Evolutionary conservation across 176 grass and related monocot genomes (phyloP), one percentile per base, ranked within the genome.

Genomic region (Pontederia paniculata): DNA sequence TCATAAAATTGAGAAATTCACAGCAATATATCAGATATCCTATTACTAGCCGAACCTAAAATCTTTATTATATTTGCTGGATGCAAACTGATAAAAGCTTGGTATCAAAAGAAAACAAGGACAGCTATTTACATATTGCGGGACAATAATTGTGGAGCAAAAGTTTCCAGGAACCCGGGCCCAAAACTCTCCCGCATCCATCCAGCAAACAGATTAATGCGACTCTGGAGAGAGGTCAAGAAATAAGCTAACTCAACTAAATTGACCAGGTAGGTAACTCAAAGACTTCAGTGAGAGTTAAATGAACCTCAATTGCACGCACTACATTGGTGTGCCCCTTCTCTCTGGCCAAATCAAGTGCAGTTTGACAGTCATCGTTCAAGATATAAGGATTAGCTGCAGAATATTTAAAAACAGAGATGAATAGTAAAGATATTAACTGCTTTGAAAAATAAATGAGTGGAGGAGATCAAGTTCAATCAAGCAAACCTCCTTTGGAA

Each of bases 321-420:
- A 98, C 83, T 51, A 98, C 83, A n/a, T 84, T 91, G 22, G 76
- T 42, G 75, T 98, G 77, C 41, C 86, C 93, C 58, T 84, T 98
- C 70, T 98, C 93, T 76, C 93, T 88, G 57, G 94, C 83, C 77
- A 98, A 21, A 57, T 93, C 94, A 82, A 98, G 94, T 47, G 94
- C 80, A 21, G 80, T 98, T 57, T 84, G 71, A 48, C 94, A 91
- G 75, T 98, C 80, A 56, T 98, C 94, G 54, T 98, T 98, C 54
- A 75, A 66, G 69, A 84, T 77, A 72, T 75, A 98, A 3, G 87
- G 94, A 67, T 88, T 91, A 68, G 83, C 94, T 98, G 80, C 52
- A 63, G 76, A 41, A 19, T 12, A 17, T 2, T 42, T 14, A 64
- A 13, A 68, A 18, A 37, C 10, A 68, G 12, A 60, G 9, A 43